phyloP scores from a whole-genome alignment of 1,284 basidiomycete species.

The Sanghuangporus sanghuang region DNA sequence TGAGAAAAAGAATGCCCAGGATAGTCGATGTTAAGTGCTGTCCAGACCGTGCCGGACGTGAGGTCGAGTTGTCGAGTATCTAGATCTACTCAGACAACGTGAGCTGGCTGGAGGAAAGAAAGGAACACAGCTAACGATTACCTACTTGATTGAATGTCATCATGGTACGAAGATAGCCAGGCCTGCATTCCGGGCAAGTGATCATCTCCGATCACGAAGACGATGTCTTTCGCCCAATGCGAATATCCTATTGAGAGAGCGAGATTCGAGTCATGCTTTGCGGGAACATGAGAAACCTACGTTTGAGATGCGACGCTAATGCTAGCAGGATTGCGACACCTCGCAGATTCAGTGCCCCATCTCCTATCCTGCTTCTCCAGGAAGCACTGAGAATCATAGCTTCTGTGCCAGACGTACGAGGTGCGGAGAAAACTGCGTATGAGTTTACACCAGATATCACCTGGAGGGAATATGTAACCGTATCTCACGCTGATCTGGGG shows the following conservation, averaged over 20 bases:
- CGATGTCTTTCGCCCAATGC: constrained; percentile 90
- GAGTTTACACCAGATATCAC: constrained; percentile 63
- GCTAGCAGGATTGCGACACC: constrained; percentile 83
- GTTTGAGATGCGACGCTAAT: constrained; percentile 77
- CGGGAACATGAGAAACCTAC: constrained; percentile 38
- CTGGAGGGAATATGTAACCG: constrained; percentile 31
- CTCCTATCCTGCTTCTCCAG: constrained; percentile 69
- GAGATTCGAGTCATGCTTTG: neutral
- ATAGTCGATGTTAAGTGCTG: constrained; percentile 91
- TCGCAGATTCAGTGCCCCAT: constrained; percentile 70
- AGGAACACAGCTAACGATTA: constrained; percentile 6
- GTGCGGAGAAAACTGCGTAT: constrained; percentile 79
- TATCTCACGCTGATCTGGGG: constrained; percentile 5
- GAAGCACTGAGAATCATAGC: constrained; percentile 88
- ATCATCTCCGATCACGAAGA: constrained; percentile 88
- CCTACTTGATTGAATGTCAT: constrained; percentile 57
- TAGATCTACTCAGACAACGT: constrained; percentile 46
- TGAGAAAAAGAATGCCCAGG: constrained; percentile 95
- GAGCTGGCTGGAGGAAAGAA: neutral
- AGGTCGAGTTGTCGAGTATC: constrained; percentile 55
- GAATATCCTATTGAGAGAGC: constrained; percentile 59
- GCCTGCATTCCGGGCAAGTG: constrained; percentile 91
- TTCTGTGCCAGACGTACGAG: constrained; percentile 85
- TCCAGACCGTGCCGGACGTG: constrained; percentile 88
- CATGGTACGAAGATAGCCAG: constrained; percentile 85